Evolutionary conservation across 768 basidiomycete species (phyloP).

Genomic region (Leccinum sublutescens): DNA sequence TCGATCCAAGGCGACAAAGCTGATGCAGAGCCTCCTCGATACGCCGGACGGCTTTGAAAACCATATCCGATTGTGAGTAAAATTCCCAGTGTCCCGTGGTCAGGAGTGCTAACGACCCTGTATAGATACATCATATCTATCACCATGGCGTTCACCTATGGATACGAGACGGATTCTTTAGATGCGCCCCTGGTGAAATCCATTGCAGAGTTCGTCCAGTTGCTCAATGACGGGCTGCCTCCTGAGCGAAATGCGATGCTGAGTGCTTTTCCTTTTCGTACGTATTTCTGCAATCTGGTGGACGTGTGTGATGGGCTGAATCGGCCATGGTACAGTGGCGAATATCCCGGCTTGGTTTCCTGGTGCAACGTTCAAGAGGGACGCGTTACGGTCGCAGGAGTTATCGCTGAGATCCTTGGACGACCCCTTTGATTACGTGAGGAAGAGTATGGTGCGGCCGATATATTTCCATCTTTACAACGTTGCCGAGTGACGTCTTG

Average conservation of each 20-base stretch:
- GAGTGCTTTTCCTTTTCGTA: constrained; percentile 30
- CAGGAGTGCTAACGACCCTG: not conserved
- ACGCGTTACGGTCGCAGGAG: constrained; percentile 26
- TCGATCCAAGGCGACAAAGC: constrained; percentile 19
- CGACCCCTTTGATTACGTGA: constrained; percentile 30
- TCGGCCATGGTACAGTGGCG: constrained; percentile 18
- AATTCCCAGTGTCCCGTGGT: not conserved
- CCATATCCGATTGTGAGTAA: constrained; percentile 23
- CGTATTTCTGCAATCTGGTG: constrained; percentile 4
- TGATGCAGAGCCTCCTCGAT: constrained; percentile 22
- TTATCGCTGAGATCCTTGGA: constrained; percentile 24
- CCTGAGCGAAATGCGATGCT: constrained; percentile 30
- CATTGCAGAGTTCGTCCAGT: constrained; percentile 20
- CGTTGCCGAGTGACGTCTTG: constrained; percentile 1
- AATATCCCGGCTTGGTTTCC: constrained; percentile 31
- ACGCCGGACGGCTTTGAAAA: constrained; percentile 24
- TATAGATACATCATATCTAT: constrained; percentile 32
- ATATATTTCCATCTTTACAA: not conserved
- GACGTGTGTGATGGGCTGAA: constrained; percentile 1
- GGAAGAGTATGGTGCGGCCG: constrained; percentile 23
- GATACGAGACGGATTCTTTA: constrained; percentile 27
- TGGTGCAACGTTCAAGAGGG: constrained; percentile 30
- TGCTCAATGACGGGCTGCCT: constrained; percentile 23
- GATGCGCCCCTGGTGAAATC: constrained; percentile 28
- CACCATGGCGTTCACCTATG: constrained; percentile 32